phyloP scores from a whole-genome alignment of 192 early-diverging fungal genomes.

The Podila horticola region DNA sequence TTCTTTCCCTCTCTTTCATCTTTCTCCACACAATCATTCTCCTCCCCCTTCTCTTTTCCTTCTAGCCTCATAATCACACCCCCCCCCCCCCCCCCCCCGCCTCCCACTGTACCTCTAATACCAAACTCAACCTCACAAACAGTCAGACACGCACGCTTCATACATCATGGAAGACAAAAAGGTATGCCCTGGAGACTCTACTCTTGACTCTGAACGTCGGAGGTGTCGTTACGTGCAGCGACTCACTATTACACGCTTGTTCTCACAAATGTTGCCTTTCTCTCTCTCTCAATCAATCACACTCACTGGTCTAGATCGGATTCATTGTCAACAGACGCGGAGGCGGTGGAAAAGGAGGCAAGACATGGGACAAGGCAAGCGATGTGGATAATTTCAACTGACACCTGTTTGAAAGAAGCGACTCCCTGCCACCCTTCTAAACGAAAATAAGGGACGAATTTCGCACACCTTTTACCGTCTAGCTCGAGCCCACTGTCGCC shows the following conservation, averaged over 20 bases:
- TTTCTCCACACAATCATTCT: neutral
- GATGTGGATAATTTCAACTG: neutral
- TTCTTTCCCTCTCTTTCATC: neutral
- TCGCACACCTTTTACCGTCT: neutral
- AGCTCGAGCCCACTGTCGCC: constrained; percentile 22
- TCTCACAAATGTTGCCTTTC: too few relatives aligned
- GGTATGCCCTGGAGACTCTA: neutral
- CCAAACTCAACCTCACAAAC: neutral
- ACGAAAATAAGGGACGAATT: neutral
- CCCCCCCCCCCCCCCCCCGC: too few relatives aligned
- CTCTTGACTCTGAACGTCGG: too few relatives aligned
- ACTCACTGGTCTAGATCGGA: constrained; percentile 15
- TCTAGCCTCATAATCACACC: neutral
- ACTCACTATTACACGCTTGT: neutral
- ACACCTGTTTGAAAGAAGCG: neutral
- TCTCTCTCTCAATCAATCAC: neutral
- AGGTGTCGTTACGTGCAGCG: neutral
- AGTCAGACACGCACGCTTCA: too few relatives aligned
- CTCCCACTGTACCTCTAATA: neutral
- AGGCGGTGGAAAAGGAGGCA: constrained; percentile 45
- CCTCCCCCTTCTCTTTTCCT: neutral
- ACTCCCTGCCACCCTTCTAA: neutral
- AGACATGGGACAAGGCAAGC: constrained; percentile 40
- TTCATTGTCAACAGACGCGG: constrained; percentile 48
- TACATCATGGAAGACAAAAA: constrained; percentile 14